These are phyloP conservation scores for Cenchrus americanus DNA, from an alignment of 176 grass and related monocot species.

Conservation along the genomic window DNA sequence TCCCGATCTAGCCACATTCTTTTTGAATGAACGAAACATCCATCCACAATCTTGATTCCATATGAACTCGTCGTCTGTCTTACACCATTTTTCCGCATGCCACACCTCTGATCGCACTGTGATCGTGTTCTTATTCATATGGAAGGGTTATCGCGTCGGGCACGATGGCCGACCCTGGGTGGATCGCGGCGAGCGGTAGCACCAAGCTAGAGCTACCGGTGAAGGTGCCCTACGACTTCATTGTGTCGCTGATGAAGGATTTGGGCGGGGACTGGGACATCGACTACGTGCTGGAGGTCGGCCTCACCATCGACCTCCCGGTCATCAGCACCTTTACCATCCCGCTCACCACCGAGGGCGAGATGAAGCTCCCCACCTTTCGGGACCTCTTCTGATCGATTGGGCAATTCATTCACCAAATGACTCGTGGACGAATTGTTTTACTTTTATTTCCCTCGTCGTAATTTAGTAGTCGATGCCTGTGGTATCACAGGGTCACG, in stretches of 20 bases:
- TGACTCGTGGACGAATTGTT: not conserved
- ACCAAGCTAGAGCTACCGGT: constrained; percentile 85
- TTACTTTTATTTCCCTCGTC: not conserved
- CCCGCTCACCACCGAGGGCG: constrained; percentile 63
- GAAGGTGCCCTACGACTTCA: constrained; percentile 81
- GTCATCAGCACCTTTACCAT: constrained; percentile 82
- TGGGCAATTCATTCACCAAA: not conserved
- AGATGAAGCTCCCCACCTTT: constrained; percentile 87
- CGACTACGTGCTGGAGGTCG: constrained; percentile 69
- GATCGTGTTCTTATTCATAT: not conserved
- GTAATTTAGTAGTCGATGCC: not conserved
- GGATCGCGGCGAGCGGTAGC: constrained; percentile 60
- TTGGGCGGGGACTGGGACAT: constrained; percentile 89
- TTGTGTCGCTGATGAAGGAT: constrained; percentile 71
- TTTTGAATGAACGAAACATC: no score
- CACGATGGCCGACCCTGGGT: constrained; percentile 77
- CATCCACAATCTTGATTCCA: not conserved
- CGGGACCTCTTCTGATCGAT: constrained; percentile 56
- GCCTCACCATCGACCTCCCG: constrained; percentile 78
- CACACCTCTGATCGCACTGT: no score
- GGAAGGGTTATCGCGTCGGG: constrained; percentile 65
- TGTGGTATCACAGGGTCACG: not conserved
- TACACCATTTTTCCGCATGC: no score
- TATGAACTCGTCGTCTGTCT: no score
- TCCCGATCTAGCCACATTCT: not conserved